Base-by-base conservation (phyloP, 163 green algal genomes). In the Chloromonas sp. region DNA sequence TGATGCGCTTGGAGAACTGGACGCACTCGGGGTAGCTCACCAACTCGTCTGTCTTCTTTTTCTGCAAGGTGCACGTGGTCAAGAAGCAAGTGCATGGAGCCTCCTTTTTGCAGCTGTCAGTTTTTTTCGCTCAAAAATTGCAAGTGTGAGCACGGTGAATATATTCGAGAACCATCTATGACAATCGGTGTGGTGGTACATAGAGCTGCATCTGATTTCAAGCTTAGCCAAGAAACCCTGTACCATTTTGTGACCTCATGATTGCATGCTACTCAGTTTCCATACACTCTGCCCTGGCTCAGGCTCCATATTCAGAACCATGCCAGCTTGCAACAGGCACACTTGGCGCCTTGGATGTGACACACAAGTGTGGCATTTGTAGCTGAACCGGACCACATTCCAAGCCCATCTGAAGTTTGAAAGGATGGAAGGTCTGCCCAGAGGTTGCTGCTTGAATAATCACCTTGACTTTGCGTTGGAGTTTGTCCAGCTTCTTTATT, bases 401-500 rank as follows among this genome's bases (percentile, higher is more conserved):
- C 66, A 13, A 76, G 11, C 66, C 5, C 66, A 76, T n/a, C 66
- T 76, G 5, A 13, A 76, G 5, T 76, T 76, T 11, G 11, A 76
- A n/a, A 76, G 8, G 36, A 36, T 36, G 36, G 36, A 36, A 36
- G 36, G 36, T 36, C 36, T 36, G 36, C 36, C 36, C 36, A 36
- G 36, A 36, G 36, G 36, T 36, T 36, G 36, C 66, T 11, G 66
- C 66, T 5, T 74, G 14, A 2, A 2, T 15, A 58, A 84, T 8
- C 77, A 92, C 89, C 85, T 91, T 91, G 78, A 87, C 71, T 1
- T 86, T 80, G 3, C 89, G 84, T 13, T 90, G 85, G 14, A 93
- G 81, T 78, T 91, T 91, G 78, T 93, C 90, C 60, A 93, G 89
- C 84, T 91, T 92, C 81, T 92, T 92, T 57, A 93, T 92, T 3